Conservation (phyloP, 2,329 filamentous ascomycete species). For the Epichloe sp. region DNA sequence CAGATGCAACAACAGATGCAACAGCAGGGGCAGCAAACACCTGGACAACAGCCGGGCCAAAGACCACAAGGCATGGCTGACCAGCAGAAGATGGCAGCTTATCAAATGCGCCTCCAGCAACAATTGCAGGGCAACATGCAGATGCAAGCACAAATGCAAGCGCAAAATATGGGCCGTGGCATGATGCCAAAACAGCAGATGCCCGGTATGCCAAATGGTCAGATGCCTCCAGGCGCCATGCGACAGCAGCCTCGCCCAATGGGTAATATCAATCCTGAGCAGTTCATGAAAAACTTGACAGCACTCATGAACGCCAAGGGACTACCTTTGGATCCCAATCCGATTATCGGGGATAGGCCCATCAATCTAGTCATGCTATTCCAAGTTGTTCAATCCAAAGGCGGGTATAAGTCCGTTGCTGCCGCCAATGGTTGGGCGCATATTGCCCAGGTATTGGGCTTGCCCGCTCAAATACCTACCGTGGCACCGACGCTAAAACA, state of each 20-base stretch:
- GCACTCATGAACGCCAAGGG: conserved; percentile 66
- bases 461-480: conserved; percentile 50
- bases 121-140: conserved; percentile 50
- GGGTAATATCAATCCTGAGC: conserved; percentile 42
- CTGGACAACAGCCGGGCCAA: conserved; percentile 47
- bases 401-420: conserved; percentile 64
- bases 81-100: conserved; percentile 60
- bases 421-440: conserved; percentile 59
- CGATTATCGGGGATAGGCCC: conserved; percentile 57
- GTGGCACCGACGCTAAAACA: conserved; percentile 58
- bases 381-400: conserved; percentile 57
- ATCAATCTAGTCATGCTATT: conserved; percentile 70
- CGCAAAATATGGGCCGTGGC: conserved; percentile 29
- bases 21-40: conserved; percentile 38
- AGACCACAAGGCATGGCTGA: conserved; percentile 33
- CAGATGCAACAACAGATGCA: conserved; percentile 30
- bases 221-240: conserved; percentile 37
- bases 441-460: conserved; percentile 52
- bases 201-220: conserved; percentile 39
- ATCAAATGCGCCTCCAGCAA: conserved; percentile 74
- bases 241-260: conserved; percentile 35
- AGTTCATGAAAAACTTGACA: conserved; percentile 63
- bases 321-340: conserved; percentile 61
- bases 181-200: conserved; percentile 42
- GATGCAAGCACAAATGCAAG: conserved; percentile 39